Evolutionary conservation across 306 rosid genomes (phyloP), one percentile per base, ranked within the genome.

Genomic region (Styphnolobium japonicum): DNA sequence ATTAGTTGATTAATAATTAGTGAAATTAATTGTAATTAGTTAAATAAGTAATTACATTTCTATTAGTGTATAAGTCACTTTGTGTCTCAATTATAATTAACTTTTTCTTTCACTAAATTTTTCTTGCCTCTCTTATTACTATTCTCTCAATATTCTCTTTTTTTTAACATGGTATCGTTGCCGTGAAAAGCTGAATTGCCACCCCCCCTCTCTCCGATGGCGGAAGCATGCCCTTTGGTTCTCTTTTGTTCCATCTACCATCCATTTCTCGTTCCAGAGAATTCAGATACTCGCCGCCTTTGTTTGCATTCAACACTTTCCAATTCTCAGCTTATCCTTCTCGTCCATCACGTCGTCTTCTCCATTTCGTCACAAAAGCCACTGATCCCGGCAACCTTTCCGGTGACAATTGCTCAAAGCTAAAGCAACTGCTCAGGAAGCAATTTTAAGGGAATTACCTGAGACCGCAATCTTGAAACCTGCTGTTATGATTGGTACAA

Each of bases 391-490:
- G n/a, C n/a, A n/a, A n/a, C n/a, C n/a, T n/a, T n/a, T 81, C 80
- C 73, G 76, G 55, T 2, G 92, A 92, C 39, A 93, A 89, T 10
- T 87, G 82, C 91, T 89, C 31, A 95, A 87, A 84, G 86, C 96
- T 57, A 95, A 95, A 84, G 97, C 99, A 80, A 92, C 97, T 69
- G 97, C 87, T 5, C 98, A 95, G 87, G 92, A 91, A 86, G 87
- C 91, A 19, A 74, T 95, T 78, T 83, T 95, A 80, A 83, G 91
- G 79, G 97, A 90, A 84, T 40, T 95, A 39, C 97, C 99, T 0
- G 99, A 92, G 96, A 97, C 98, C 25, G 93, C 99, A 10, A 82
- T 96, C 80, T n/a, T 96, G 87, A 93, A 77, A 82, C 96, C 98
- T 48, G 98, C 99, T 52, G 83, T 68, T 75, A 81, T 90, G 88